A percentile compares a stretch with the other conserved stretches of the same genome.
phyloP scores from a whole-genome alignment of 2,329 filamentous ascomycete genomes.

The Chaetomium strumarium region DNA sequence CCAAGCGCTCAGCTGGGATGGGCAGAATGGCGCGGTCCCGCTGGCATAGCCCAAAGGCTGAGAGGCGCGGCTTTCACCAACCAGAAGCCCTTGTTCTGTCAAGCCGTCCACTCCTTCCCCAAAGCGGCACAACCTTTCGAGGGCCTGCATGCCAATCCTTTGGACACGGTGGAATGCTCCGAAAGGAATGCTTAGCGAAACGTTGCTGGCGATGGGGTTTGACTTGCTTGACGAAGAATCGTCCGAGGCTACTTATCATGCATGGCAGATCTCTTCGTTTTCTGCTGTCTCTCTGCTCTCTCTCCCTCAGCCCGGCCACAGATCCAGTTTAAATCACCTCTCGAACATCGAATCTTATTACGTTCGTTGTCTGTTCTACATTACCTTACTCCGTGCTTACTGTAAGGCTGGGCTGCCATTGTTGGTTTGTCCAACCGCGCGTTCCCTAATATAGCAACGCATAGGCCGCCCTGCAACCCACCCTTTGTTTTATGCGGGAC shows the following conservation, averaged over 20 bases:
- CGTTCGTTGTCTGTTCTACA: not conserved
- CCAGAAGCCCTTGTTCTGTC: conserved; percentile 13
- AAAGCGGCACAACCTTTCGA: conserved; percentile 15
- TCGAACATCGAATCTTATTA: too few species aligned
- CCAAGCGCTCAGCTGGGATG: conserved; percentile 13
- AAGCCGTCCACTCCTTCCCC: conserved; percentile 8
- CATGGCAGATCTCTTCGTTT: too few species aligned
- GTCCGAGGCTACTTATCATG: too few species aligned
- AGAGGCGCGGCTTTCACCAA: conserved; percentile 22
- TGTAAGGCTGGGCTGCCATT: not conserved
- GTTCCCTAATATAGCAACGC: not conserved
- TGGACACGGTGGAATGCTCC: too few species aligned
- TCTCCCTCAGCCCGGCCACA: too few species aligned
- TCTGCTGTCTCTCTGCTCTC: too few species aligned
- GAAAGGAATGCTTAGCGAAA: too few species aligned
- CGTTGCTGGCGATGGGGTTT: too few species aligned
- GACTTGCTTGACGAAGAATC: too few species aligned
- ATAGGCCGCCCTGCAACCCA: not conserved
- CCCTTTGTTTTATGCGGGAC: not conserved
- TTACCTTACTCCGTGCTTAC: not conserved
- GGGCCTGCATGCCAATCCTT: not conserved
- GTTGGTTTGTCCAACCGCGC: not conserved
- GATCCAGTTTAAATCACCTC: too few species aligned
- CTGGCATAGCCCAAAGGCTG: conserved; percentile 15
- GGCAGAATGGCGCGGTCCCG: conserved; percentile 13